Evolutionary conservation across 2,329 filamentous ascomycete genomes (phyloP), one percentile per base, ranked within the genome.

Genomic region (Emergomyces pasteurianus): DNA sequence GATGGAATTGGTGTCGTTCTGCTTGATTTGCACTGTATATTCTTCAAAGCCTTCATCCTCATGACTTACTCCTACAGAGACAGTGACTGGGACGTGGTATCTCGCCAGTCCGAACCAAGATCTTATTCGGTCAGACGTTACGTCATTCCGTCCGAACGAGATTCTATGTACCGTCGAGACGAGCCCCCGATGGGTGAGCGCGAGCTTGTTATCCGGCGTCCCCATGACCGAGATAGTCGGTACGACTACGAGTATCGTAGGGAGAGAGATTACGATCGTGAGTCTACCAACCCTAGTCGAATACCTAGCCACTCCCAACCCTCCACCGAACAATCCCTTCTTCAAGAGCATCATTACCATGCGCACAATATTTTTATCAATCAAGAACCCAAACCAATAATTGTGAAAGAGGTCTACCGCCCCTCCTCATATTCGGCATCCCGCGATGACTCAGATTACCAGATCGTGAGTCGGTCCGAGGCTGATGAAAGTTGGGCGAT

Each of bases 51-150:
- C 3, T 28, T 14, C 14, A 47, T 42, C n/a, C 28, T 57, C 42
- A 74, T 74, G 70, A 74, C 73, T 60, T 73, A 74, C 65, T 63
- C 68, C 26, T 73, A 75, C 67, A 70, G 72, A 70, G 74, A 77
- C 59, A 72, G 72, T 31, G 72, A 75, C 58, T 77, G 73, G 68
- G 75, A 78, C 62, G 75, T 77, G 58, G 65, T 63, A 50, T 69
- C 70, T 63, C 72, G 74, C 60, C 71, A 73, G 62, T 69, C 71
- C 42, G 71, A 76, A 59, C 77, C 73, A 34, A 71, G 71, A 63
- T 70, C 74, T 67, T 81, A 79, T 65, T 83, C 80, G 7, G 79
- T 86, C 66, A 83, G 82, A 69, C 81, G 83, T 67, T 86, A 86
- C 75, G 73, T 78, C 65, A 71, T 79, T 61, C 70, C 74, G 31